phyloP scores from a whole-genome alignment of 495 filamentous ascomycete species.

The Aspergillus leporis region DNA sequence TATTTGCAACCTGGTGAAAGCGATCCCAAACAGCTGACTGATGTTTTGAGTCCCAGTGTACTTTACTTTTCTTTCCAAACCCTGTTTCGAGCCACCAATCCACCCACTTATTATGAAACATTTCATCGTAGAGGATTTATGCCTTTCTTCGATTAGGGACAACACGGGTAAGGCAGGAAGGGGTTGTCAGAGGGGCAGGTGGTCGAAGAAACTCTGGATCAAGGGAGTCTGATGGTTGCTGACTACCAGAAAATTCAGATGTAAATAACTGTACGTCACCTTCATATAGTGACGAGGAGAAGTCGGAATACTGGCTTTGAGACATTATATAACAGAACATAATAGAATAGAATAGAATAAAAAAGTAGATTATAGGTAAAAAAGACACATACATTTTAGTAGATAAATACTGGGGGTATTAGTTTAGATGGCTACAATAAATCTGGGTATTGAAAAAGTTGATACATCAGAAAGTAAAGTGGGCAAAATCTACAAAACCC shows the following conservation, averaged over 20 bases:
- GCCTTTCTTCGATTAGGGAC: constrained; percentile 4
- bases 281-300: constrained; percentile 14
- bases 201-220: constrained; percentile 1
- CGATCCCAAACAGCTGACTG: constrained; percentile 4
- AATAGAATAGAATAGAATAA: too few species aligned
- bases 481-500: too few species aligned
- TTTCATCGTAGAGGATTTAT: constrained; percentile 11
- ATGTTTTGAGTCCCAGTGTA: constrained; percentile 5
- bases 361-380: too few species aligned
- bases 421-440: too few species aligned
- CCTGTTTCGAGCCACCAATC: constrained; percentile 16
- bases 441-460: too few species aligned
- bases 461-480: too few species aligned
- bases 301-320: constrained; percentile 14
- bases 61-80: constrained; percentile 8
- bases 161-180: constrained; percentile 10
- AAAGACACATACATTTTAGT: too few species aligned
- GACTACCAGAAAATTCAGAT: constrained; percentile 9
- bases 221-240: constrained; percentile 2
- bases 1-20: constrained; percentile 11
- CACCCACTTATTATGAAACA: constrained; percentile 12
- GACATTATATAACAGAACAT: constrained; percentile 3
- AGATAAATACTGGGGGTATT: too few species aligned
- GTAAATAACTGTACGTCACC: constrained; percentile 8
- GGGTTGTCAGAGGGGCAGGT: not conserved